phyloP scores from a whole-genome alignment of 2,329 filamentous ascomycete species.

The Diaporthe eres region DNA sequence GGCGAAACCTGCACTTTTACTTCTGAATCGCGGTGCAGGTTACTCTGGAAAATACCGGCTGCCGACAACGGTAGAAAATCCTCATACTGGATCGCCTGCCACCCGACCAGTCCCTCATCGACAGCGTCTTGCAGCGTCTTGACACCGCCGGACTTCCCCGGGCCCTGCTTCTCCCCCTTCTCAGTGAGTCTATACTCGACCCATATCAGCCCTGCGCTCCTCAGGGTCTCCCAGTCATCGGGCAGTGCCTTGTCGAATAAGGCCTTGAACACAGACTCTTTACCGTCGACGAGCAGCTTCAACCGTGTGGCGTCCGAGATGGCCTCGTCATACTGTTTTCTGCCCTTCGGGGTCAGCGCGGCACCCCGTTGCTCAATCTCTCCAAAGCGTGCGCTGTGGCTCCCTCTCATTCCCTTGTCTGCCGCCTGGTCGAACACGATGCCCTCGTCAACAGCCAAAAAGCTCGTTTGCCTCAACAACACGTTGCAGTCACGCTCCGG shows the following conservation, averaged over 20 bases:
- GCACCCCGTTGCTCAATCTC: slow-evolving; percentile 68
- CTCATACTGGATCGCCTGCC: slow-evolving; percentile 64
- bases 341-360: slow-evolving; percentile 61
- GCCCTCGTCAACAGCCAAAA: slow-evolving; percentile 63
- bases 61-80: slow-evolving; percentile 68
- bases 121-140: slow-evolving; percentile 43
- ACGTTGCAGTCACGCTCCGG: slow-evolving; percentile 60
- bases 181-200: slow-evolving; percentile 52
- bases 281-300: not conserved
- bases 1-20: not conserved
- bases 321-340: slow-evolving; percentile 62
- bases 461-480: slow-evolving; percentile 67
- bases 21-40: slow-evolving; percentile 32
- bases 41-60: slow-evolving; percentile 57
- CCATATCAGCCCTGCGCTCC: slow-evolving; percentile 54
- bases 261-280: not conserved
- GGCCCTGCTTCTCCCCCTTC: slow-evolving; percentile 17
- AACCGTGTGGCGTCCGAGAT: slow-evolving; percentile 50
- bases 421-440: slow-evolving; percentile 54
- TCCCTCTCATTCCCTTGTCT: slow-evolving; percentile 48
- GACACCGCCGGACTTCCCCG: not conserved
- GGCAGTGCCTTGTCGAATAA: slow-evolving; percentile 52
- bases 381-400: slow-evolving; percentile 65
- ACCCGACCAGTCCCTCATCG: slow-evolving; percentile 50
- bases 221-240: slow-evolving; percentile 57